phyloP scores from a whole-genome alignment of 306 rosid genomes.

The Clitoria ternatea region DNA sequence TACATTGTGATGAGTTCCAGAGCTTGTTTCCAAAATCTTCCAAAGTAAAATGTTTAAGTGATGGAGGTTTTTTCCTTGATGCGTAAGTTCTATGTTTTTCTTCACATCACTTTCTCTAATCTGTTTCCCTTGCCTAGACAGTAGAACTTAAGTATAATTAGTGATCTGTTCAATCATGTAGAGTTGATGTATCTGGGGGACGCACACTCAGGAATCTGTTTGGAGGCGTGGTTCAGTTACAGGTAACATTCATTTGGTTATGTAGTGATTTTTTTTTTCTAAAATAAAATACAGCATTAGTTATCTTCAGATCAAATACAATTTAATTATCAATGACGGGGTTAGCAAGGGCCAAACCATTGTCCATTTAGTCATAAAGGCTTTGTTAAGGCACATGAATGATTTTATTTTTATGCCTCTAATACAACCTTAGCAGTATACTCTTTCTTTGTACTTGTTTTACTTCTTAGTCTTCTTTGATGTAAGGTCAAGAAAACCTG shows the following conservation, averaged over 20 bases:
- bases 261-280: no score
- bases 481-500: slow-evolving; percentile 9
- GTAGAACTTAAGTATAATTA: slow-evolving; percentile 11
- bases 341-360: neutral
- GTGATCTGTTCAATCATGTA: slow-evolving; percentile 32
- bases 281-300: no score
- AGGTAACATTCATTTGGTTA: slow-evolving; percentile 41
- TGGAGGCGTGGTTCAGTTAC: slow-evolving; percentile 73
- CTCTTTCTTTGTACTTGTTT: neutral
- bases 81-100: slow-evolving; percentile 49
- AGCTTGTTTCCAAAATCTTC: slow-evolving; percentile 51
- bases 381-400: neutral
- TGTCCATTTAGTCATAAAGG: neutral
- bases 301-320: neutral
- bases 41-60: slow-evolving; percentile 84
- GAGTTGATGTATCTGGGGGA: slow-evolving; percentile 79
- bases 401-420: neutral
- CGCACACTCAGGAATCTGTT: slow-evolving; percentile 63
- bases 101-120: neutral
- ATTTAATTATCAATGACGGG: neutral
- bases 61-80: slow-evolving; percentile 83
- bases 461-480: neutral
- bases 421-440: slow-evolving; percentile 1
- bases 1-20: slow-evolving; percentile 84
- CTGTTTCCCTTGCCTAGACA: neutral